phyloP scores from a whole-genome alignment of 441 rosid species.

The Populus trichocarpa region DNA sequence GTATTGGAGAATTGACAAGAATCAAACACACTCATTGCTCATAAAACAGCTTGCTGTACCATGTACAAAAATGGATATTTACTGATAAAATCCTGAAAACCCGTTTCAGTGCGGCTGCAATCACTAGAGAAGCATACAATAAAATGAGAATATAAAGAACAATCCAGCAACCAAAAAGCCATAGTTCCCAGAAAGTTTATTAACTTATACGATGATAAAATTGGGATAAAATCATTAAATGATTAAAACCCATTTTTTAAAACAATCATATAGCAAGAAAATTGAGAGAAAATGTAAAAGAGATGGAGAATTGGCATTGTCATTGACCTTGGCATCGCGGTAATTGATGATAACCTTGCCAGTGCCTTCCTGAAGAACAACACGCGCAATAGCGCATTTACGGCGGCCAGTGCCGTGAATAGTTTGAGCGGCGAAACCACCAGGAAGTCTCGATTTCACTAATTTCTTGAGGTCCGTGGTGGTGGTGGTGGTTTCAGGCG shows the following conservation, averaged over 20 bases:
- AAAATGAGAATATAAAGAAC: background rate
- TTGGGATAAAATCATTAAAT: background rate
- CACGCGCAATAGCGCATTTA: conserved; percentile 87
- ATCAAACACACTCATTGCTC: background rate
- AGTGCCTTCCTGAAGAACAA: conserved; percentile 90
- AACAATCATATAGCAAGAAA: background rate
- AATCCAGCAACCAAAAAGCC: background rate
- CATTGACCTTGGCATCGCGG: conserved; percentile 75
- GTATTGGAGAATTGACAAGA: background rate
- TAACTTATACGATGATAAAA: background rate
- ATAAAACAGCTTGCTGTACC: background rate
- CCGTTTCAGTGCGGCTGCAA: background rate
- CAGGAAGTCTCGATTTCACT: conserved; percentile 85
- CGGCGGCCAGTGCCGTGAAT: conserved; percentile 87
- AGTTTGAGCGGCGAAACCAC: conserved; percentile 88
- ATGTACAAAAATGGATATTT: background rate
- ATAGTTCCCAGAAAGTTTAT: background rate
- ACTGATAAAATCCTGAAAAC: background rate
- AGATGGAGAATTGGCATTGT: background rate
- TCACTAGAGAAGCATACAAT: background rate
- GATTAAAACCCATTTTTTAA: background rate
- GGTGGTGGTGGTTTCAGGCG: conserved; percentile 37
- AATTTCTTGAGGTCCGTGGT: conserved; percentile 53
- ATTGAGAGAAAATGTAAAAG: background rate
- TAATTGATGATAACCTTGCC: conserved; percentile 82